Evolutionary conservation across 441 rosid genomes (phyloP), one percentile per base, ranked within the genome.

Genomic region (Viola pubescens): DNA sequence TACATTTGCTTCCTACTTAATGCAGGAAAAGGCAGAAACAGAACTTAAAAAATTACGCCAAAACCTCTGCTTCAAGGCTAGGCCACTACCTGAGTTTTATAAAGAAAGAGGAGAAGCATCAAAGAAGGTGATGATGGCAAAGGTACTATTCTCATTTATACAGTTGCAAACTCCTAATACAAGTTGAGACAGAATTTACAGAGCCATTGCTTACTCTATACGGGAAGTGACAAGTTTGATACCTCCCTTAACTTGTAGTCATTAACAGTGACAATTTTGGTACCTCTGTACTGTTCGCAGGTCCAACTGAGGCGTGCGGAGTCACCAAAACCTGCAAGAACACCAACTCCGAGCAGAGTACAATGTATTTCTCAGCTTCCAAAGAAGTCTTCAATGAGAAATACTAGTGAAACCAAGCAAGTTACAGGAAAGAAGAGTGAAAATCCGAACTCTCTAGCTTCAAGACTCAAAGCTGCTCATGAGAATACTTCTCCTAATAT

Each of bases 61-160:
- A 77, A 82, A 70, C 66, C 82, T 89, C 53, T 85, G 97, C 79
- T 89, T 87, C 82, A 89, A 87, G 77, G 95, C 97, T 37, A 81
- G 86, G 69, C 97, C 95, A 54, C 77, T 89, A 58, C 97, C 97
- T 43, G 68, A 79, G 13, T 89, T 89, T 60, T 89, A 89, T 69
- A 87, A 80, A 68, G 81, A 83, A 55, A 79, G 83, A 65, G 69
- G 83, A 65, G 69, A 64, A 60, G 43, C 75, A 68, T 45, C 73
- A 9, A 75, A 61, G 10, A 70, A 68, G 62, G 81, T 73, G 58
- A 53, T 73, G 58, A 53, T 65, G 40, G 75, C 77, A 56, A 78
- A 81, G 77, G 94, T 85, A 74, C 10, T 42, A n/a, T 16, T 38
- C 45, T 3, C 44, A 16, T 6, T 48, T 11, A 6, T n/a, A 11